Base-by-base conservation (phyloP, 306 rosid genomes). In the Cicer yamashitae region DNA sequence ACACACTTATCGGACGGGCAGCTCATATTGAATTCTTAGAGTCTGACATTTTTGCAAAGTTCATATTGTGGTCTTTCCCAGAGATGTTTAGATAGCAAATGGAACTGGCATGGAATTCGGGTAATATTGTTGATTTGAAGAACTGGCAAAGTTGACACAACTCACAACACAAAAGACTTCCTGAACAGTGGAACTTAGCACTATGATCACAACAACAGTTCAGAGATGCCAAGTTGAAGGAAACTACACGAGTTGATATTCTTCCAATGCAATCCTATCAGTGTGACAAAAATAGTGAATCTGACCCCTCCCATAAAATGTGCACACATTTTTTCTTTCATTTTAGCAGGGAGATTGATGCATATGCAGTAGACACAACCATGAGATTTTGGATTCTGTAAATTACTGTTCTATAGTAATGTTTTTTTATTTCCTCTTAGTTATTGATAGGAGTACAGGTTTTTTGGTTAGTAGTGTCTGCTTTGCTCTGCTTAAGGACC, bases 51-150 rank as follows among this genome's bases (percentile, higher is more conserved):
- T 94, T 90, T 62, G 93, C 90, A 2, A 90, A 89, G 86, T 90
- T 94, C 88, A 79, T 94, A 76, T 84, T 94, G 90, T 94, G 99
- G 99, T 94, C 99, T 82, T 94, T 90, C 81, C 96, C 96, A 0
- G 99, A 94, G 69, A 84, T 92, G 64, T 94, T 92, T 83, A 86
- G 84, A 74, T 90, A 80, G 81, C 53, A 64, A 70, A 66, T 30
- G 11, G 25, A 67, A 34, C 41, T 8, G 12, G 14, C 75, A 38
- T 37, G 68, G 20, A 47, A 51, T 63, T 75, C 25, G 10, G 70
- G 56, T 6, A 25, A 43, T 58, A 22, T 15, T 41, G 67, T 44
- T 59, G 51, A 45, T 54, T 34, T 59, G 47, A 51, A 13, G 48
- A 51, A 73, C 63, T 40, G 11, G 52, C 15, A 67, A 76, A n/a